Base-by-base conservation (phyloP, 1,139 yeast species). In the Kodamaea arcana region DNA sequence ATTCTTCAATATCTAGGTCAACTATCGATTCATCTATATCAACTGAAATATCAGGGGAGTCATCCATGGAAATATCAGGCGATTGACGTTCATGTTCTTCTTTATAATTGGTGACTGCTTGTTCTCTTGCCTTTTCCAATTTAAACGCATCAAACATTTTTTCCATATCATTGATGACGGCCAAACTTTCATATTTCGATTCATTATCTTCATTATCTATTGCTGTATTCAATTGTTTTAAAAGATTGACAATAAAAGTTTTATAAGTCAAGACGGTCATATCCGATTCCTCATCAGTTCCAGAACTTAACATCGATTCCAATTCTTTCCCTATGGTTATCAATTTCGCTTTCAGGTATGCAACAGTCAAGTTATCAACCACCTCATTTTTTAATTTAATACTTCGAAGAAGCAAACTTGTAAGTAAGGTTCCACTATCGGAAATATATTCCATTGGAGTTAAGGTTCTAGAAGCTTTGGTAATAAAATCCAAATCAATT, bases 121-220 rank as follows among this genome's bases (percentile, higher is more conserved):
- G 28, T 25, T 25, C 58, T 32, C 50, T 55, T 14, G 57, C 53
- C 30, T 53, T 57, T 35, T 69, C 73, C 29, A 65, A 44, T 44
- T 67, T 68, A 48, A 60, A 68, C 1, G 63, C 69, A 28, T 75
- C 79, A 52, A 75, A 77, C 82, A 78, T 78, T 47, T 73, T 71
- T 46, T 77, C 83, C 63, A 78, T 72, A 47, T 78, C 83, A 40
- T 65, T 69, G 15, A 78, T 75, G 29, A 77, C 78, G 0, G 80
- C 79, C 40, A 78, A 62, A 46, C 82, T 75, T 49, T 78, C 83
- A 58, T 69, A 66, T 36, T 74, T 72, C 12, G 71, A 72, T 28
- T 71, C 71, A 26, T 64, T 59, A 46, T 77, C 80, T 29, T 72
- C 72, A 18, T 54, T 46, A 12, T 70, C 71, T 9, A 75, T 65